phyloP scores from a whole-genome alignment of 2,329 filamentous ascomycete genomes.

The Metarhizium rileyi region DNA sequence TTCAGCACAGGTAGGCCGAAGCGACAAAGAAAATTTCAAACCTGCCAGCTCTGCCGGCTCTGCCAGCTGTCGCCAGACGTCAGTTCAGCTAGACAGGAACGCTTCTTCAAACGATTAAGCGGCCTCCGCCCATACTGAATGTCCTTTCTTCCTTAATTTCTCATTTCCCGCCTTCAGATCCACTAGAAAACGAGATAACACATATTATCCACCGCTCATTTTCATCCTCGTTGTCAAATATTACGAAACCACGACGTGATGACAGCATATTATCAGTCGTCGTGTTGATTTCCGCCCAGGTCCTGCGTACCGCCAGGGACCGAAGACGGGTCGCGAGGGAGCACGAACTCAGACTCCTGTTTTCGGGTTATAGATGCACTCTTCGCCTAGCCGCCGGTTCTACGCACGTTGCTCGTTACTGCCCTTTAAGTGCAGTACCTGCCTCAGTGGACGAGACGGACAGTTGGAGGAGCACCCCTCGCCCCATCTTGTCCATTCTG shows the following conservation, averaged over 20 bases:
- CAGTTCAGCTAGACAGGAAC: background rate
- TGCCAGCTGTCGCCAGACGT: slow-evolving; percentile 6
- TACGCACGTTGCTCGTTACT: background rate
- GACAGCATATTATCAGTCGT: slow-evolving; percentile 1
- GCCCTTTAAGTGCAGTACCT: background rate
- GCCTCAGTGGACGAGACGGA: background rate
- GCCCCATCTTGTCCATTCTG: background rate
- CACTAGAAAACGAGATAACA: background rate
- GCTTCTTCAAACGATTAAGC: background rate
- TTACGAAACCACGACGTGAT: background rate
- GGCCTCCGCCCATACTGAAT: background rate
- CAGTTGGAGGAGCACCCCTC: background rate
- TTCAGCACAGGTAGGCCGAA: background rate
- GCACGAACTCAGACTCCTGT: background rate
- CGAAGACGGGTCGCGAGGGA: background rate
- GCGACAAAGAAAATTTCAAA: background rate
- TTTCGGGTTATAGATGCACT: background rate
- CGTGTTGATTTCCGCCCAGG: background rate
- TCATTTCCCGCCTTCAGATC: background rate
- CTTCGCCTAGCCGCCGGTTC: background rate
- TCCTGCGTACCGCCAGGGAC: background rate
- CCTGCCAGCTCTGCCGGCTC: background rate
- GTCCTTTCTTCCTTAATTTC: background rate
- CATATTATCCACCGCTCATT: background rate
- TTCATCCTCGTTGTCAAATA: background rate